phyloP scores from a whole-genome alignment of 1,139 yeast species.

The Chernovozyma aurita region DNA sequence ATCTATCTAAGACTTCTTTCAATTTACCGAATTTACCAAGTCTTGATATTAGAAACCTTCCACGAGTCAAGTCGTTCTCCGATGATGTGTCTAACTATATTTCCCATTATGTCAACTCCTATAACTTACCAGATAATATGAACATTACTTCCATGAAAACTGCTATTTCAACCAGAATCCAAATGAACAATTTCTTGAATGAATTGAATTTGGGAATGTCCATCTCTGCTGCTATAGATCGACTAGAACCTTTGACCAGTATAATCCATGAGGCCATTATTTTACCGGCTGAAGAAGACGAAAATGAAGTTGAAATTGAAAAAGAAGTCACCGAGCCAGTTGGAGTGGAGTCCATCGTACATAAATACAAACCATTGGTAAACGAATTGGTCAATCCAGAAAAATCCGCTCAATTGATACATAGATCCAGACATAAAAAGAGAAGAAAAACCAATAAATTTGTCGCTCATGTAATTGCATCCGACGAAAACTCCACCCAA shows the following conservation, averaged over 20 bases:
- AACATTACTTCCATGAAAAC: slow-evolving; percentile 30
- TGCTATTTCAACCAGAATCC: slow-evolving; percentile 39
- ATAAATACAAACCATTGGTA: slow-evolving; percentile 45
- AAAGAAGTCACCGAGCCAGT: slow-evolving; percentile 45
- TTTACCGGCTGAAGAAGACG: slow-evolving; percentile 43
- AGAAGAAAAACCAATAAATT: slow-evolving; percentile 8
- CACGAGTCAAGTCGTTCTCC: slow-evolving; percentile 22
- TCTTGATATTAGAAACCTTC: slow-evolving; percentile 15
- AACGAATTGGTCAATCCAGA: slow-evolving; percentile 49
- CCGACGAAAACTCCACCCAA: slow-evolving; percentile 7
- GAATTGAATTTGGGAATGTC: slow-evolving; percentile 52
- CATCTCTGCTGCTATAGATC: slow-evolving; percentile 48
- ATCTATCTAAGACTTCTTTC: slow-evolving; percentile 13
- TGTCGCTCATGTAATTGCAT: slow-evolving; percentile 7
- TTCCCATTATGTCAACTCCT: slow-evolving; percentile 19
- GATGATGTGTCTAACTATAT: slow-evolving; percentile 29
- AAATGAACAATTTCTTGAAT: slow-evolving; percentile 44
- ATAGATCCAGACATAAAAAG: slow-evolving; percentile 9
- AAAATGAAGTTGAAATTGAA: slow-evolving; percentile 10
- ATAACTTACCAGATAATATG: slow-evolving; percentile 2
- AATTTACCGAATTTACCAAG: slow-evolving; percentile 18
- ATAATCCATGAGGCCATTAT: slow-evolving; percentile 46
- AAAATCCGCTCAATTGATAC: slow-evolving; percentile 8
- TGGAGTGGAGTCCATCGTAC: slow-evolving; percentile 49
- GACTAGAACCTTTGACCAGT: slow-evolving; percentile 53